These are phyloP conservation scores for Hypoxylon sp. DNA, from an alignment of 2,329 filamentous ascomycete genomes.

Conservation along the genomic window DNA sequence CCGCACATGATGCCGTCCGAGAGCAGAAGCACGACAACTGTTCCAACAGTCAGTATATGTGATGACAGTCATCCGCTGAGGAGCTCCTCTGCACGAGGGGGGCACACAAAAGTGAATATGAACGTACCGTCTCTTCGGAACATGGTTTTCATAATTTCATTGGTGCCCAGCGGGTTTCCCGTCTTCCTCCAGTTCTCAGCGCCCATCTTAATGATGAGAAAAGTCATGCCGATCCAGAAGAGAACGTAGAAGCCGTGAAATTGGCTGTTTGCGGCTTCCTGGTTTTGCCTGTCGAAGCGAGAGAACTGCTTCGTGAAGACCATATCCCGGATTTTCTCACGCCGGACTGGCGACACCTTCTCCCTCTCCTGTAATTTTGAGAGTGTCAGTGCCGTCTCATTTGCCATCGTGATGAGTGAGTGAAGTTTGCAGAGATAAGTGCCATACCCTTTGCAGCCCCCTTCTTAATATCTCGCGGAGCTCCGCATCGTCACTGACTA, in stretches of 20 bases:
- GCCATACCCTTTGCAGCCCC: constrained; percentile 44
- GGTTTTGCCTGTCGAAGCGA: constrained; percentile 77
- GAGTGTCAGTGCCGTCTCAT: constrained; percentile 5
- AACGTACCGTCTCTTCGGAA: constrained; percentile 57
- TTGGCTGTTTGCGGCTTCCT: constrained; percentile 67
- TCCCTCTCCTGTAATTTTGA: constrained; percentile 31
- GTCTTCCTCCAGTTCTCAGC: constrained; percentile 73
- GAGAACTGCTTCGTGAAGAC: constrained; percentile 78
- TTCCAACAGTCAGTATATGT: constrained; percentile 3
- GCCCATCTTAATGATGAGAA: constrained; percentile 72
- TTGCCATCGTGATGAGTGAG: background rate
- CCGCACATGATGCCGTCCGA: constrained; percentile 76
- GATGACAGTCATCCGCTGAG: background rate
- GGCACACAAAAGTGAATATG: background rate
- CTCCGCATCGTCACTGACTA: constrained; percentile 48
- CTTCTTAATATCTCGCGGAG: constrained; percentile 51
- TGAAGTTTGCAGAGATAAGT: background rate
- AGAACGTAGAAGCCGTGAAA: constrained; percentile 83
- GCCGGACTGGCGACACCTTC: constrained; percentile 29
- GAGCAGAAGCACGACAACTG: constrained; percentile 61
- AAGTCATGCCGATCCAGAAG: constrained; percentile 75
- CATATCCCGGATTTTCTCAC: constrained; percentile 58
- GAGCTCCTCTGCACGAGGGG: background rate
- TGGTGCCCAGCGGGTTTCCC: constrained; percentile 72
- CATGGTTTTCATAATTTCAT: constrained; percentile 77